Base-by-base conservation (phyloP, 495 filamentous ascomycete species). In the Neurospora sp. region DNA sequence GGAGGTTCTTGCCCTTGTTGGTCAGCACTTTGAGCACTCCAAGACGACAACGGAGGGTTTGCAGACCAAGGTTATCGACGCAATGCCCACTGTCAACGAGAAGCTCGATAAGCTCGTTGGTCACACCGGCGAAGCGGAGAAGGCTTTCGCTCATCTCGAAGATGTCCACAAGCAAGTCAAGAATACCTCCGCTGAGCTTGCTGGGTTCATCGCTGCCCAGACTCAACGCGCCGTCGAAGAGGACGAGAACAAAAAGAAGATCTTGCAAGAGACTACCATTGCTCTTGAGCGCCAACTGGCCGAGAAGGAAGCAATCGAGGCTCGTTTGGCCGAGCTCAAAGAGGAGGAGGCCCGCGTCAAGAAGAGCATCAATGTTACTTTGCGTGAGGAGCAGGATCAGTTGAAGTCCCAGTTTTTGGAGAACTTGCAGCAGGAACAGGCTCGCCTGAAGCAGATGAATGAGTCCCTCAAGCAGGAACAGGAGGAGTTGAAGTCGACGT, bases 101-200 rank as follows among this genome's bases (percentile, higher is more conserved):
- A 98, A 97, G 82, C 87, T 99, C n/a, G 91, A 99, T 80, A 89
- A 87, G 74, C 85, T 99, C 9, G 84, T 97, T 37, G 88, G 88
- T 27, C 89, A 93, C 74, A 89, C 91, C 70, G 80, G 79, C 87
- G 1, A 89, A 91, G 69, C 42, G 18, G 42, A 44, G 42, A 44
- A 44, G 42, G 42, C 42, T 44, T 82, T 92, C 5, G 90, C 91
- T 73, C 91, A 93, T 69, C 87, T 99, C 10, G 93, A 97, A 75
- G 27, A 61, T 1, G 95, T 98, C 75, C 94, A 97, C 78, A 86
- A 91, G 76, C 91, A 97, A 74, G 94, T 99, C 59, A 90, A 92
- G 79, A 85, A 89, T 61, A 97, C 93, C n/a, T 91, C 95, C 0
- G 89, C 89, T 31, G 92, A 93, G 77, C 91, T 99, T 75, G 90